phyloP scores from a whole-genome alignment of 2,329 filamentous ascomycete species.

The Dichotomopilus funicola region DNA sequence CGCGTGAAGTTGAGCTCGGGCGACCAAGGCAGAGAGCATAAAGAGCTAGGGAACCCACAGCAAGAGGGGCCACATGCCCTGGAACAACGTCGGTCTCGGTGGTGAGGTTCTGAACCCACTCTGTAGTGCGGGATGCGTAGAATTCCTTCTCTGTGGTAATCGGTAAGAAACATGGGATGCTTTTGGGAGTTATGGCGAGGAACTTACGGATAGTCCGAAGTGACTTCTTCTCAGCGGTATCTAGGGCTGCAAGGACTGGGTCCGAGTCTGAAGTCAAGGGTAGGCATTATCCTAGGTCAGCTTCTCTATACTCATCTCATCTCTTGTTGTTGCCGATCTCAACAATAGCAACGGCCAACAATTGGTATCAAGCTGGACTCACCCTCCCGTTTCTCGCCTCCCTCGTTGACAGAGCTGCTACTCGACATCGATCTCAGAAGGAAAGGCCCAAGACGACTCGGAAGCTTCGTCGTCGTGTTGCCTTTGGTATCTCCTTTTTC shows the following conservation, averaged over 20 bases:
- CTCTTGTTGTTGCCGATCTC: too few relatives aligned
- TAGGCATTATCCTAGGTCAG: constrained; percentile 2
- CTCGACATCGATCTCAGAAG: background rate
- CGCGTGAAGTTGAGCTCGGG: background rate
- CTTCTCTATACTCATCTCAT: too few relatives aligned
- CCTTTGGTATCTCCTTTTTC: background rate
- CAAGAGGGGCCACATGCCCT: background rate
- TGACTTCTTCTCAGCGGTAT: background rate
- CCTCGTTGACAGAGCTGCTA: background rate
- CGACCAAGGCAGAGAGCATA: background rate
- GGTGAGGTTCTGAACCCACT: background rate
- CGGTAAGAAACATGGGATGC: background rate
- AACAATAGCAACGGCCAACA: too few relatives aligned
- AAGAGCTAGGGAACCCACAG: background rate
- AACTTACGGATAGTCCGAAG: background rate
- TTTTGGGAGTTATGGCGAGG: background rate
- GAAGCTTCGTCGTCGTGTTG: background rate
- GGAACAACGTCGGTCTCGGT: background rate
- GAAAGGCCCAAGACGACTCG: constrained; percentile 1
- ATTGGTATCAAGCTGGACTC: too few relatives aligned
- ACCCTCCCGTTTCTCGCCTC: background rate
- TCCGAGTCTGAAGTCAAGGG: background rate
- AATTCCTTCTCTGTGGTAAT: constrained; percentile 1
- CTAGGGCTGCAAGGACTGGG: background rate
- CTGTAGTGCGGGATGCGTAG: background rate